A percentile compares a stretch with the other conserved stretches of the same genome.
These are phyloP conservation scores for Fusarium nematophilum DNA, from an alignment of 2,329 filamentous ascomycete species.

Conservation along the genomic window DNA sequence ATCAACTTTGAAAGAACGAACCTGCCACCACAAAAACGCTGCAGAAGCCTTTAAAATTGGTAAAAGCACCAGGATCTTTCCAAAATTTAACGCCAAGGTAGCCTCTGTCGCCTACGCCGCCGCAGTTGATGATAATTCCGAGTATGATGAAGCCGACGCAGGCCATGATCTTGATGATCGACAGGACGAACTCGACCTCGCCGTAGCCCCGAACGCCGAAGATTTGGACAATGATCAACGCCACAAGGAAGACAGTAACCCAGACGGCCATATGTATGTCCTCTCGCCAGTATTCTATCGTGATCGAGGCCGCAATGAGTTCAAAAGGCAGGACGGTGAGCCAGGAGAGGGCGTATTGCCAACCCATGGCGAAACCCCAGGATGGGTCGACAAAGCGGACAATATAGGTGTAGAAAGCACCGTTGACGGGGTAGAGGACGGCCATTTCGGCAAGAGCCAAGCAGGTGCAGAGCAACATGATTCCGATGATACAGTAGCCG, in stretches of 20 bases:
- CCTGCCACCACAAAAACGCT: constrained; percentile 81
- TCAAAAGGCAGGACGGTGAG: constrained; percentile 85
- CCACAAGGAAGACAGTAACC: constrained; percentile 81
- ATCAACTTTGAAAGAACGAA: neutral
- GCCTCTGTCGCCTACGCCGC: constrained; percentile 76
- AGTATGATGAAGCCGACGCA: constrained; percentile 73
- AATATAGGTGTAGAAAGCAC: constrained; percentile 92
- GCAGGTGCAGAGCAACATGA: constrained; percentile 66
- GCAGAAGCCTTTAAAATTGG: constrained; percentile 84
- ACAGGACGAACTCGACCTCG: constrained; percentile 89
- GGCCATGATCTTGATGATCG: constrained; percentile 85
- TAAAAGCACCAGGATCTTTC: constrained; percentile 82
- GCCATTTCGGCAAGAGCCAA: constrained; percentile 93
- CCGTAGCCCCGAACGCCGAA: constrained; percentile 91
- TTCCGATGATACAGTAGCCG: constrained; percentile 64
- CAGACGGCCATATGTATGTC: constrained; percentile 76
- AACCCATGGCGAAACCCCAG: constrained; percentile 95
- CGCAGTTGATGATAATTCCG: constrained; percentile 86
- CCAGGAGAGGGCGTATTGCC: constrained; percentile 95
- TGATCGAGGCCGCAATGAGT: constrained; percentile 87
- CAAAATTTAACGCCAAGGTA: constrained; percentile 87
- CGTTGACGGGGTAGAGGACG: constrained; percentile 89
- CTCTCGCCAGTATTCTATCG: constrained; percentile 82
- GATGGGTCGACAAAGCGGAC: constrained; percentile 92
- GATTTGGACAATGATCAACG: constrained; percentile 84